These are phyloP conservation scores for Exophiala sideris DNA, from an alignment of 2,329 filamentous ascomycete species.

Conservation along the genomic window DNA sequence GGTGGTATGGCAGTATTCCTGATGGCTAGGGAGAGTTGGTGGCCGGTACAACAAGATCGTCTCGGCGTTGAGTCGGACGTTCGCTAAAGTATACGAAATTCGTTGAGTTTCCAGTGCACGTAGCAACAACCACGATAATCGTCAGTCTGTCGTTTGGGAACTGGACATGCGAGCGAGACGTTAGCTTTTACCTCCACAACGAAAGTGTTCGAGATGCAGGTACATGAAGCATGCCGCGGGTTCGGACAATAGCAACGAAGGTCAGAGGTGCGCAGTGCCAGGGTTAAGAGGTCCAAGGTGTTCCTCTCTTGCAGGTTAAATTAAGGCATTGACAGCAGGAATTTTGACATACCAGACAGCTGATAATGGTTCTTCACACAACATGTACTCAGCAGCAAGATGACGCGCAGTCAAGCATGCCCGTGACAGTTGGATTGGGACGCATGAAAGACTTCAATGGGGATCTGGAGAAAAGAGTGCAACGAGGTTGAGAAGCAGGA, in stretches of 20 bases:
- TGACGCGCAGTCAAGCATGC: constrained; percentile 20
- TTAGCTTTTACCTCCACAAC: constrained; percentile 7
- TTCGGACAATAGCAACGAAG: constrained; percentile 8
- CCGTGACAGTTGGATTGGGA: constrained; percentile 12
- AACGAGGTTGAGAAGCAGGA: constrained; percentile 26
- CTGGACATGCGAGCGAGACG: constrained; percentile 4
- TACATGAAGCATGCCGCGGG: constrained; percentile 14
- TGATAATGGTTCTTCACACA: constrained; percentile 15
- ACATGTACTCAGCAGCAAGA: constrained; percentile 13
- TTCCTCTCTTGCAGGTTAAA: neutral
- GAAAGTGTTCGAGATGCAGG: constrained; percentile 12
- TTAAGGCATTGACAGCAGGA: constrained; percentile 1
- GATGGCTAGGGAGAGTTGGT: neutral
- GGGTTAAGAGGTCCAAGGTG: neutral
- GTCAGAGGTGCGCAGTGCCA: neutral
- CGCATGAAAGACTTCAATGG: constrained; percentile 24
- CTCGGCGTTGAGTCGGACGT: neutral
- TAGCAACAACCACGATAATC: constrained; percentile 5
- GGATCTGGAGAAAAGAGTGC: constrained; percentile 26
- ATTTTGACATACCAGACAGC: constrained; percentile 19
- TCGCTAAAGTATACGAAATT: neutral
- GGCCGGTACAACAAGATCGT: neutral
- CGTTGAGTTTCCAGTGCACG: constrained; percentile 6
- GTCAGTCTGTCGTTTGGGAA: constrained; percentile 14
- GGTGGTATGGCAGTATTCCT: neutral